Conservation (phyloP, 768 basidiomycete species). For the Phanerochaete carnosa region DNA sequence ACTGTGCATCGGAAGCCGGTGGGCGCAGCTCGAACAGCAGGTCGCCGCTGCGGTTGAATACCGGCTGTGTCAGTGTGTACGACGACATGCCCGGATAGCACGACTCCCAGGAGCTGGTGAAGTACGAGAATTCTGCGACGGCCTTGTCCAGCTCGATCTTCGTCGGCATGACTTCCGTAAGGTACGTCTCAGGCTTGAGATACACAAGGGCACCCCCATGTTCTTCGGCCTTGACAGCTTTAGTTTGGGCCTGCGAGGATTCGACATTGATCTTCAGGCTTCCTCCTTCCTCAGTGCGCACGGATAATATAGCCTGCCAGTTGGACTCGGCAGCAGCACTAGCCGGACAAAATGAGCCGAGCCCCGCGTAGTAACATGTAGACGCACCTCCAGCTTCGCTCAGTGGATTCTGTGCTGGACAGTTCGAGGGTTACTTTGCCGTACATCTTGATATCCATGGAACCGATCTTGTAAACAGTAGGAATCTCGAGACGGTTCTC, state of each 20-base stretch:
- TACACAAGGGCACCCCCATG: slow-evolving; percentile 1
- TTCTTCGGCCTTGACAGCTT: background rate
- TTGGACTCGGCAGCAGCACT: slow-evolving; percentile 15
- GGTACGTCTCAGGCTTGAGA: slow-evolving; percentile 15
- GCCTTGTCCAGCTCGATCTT: slow-evolving; percentile 20
- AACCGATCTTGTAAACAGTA: slow-evolving; percentile 17
- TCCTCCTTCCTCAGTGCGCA: slow-evolving; percentile 18
- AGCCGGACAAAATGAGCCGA: background rate
- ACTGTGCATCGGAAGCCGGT: no score
- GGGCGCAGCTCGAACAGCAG: slow-evolving; percentile 29
- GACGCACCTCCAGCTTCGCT: slow-evolving; percentile 12
- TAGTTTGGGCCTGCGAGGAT: background rate
- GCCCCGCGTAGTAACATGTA: background rate
- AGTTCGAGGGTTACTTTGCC: slow-evolving; percentile 21
- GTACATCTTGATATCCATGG: slow-evolving; percentile 23
- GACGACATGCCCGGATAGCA: slow-evolving; percentile 21
- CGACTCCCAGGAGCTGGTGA: slow-evolving; percentile 26
- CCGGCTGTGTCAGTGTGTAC: slow-evolving; percentile 27
- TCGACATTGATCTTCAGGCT: slow-evolving; percentile 13
- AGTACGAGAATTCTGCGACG: slow-evolving; percentile 19
- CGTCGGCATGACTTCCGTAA: slow-evolving; percentile 18
- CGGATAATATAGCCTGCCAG: slow-evolving; percentile 20
- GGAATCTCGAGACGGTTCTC: slow-evolving; percentile 26
- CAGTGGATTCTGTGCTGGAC: slow-evolving; percentile 2
- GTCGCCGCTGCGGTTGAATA: slow-evolving; percentile 28